Conservation (phyloP, 768 basidiomycete genomes). For the Tephrocybe sp. region DNA sequence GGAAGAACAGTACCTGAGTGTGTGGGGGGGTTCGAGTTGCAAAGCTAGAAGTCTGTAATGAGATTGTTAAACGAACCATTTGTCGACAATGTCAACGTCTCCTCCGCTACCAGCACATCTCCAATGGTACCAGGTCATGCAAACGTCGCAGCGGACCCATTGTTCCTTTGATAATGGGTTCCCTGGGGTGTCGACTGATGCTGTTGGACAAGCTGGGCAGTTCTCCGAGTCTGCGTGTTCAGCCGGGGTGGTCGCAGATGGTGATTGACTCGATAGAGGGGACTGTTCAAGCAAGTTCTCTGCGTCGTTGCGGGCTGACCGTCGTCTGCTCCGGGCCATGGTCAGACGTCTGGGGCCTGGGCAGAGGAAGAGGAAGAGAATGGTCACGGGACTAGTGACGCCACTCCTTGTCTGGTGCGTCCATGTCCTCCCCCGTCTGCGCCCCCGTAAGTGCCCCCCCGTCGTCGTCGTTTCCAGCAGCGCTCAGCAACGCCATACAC, state of each 20-base stretch:
- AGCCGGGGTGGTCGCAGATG: constrained; percentile 26
- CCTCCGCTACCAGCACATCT: constrained; percentile 67
- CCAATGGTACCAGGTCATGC: constrained; percentile 86
- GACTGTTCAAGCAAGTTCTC: constrained; percentile 33
- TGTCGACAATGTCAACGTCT: constrained; percentile 68
- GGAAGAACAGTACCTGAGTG: constrained; percentile 68
- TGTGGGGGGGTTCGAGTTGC: constrained; percentile 15
- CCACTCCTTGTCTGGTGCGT: not conserved
- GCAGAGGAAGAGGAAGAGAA: too few species aligned
- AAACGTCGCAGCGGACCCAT: constrained; percentile 83
- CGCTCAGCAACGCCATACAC: not conserved
- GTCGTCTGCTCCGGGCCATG: constrained; percentile 48
- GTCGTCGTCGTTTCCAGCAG: not conserved
- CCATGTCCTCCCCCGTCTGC: not conserved
- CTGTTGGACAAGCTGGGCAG: constrained; percentile 54
- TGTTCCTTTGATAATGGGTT: constrained; percentile 53
- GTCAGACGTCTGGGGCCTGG: too few species aligned
- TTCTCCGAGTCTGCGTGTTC: constrained; percentile 20
- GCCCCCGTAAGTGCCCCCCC: not conserved
- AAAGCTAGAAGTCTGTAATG: not conserved
- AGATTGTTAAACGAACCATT: constrained; percentile 78
- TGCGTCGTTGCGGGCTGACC: constrained; percentile 35
- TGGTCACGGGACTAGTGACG: too few species aligned
- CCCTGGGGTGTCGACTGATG: constrained; percentile 27
- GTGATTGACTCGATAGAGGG: constrained; percentile 25